Evolutionary conservation across 345 rosid genomes (phyloP), one percentile per base, ranked within the genome.

Genomic region (Arabidopsis suecica): DNA sequence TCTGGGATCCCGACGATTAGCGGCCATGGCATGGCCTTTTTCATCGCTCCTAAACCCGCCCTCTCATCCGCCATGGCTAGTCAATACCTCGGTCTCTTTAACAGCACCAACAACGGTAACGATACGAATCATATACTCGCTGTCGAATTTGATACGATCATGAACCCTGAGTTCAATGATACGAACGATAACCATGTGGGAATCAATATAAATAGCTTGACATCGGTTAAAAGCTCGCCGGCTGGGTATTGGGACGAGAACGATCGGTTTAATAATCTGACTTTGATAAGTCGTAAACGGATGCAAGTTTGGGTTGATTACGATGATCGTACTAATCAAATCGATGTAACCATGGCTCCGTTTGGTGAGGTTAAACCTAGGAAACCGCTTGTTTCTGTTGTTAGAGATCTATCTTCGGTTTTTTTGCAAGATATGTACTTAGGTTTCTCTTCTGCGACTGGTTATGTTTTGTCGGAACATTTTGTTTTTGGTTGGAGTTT

Each of bases 231-330:
- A 2, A 66, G 84, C 22, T 23, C 48, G 11, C 6, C 66, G 0
- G 87, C 87, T 0, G 83, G 74, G 3, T 88, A 83, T 23, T 72
- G 62, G 22, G 71, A 22, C 28, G 16, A 55, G 18, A 38, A 6
- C 1, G 73, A 71, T 7, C 65, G 70, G 7, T 79, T 69, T 73
- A 45, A 44, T 38, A 75, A 83, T 59, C 76, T 91, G 60, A 74
- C 23, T 59, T 83, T 89, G 71, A 83, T 82, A 33, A 78, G 86
- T 49, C 85, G 89, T 3, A 68, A 63, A 16, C 41, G 47, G 38
- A 82, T 86, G 72, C 89, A 84, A 47, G 86, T 83, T 61, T 93
- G 98, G 97, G 64, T 91, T 66, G 91, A 88, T 73, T 93, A 88
- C 65, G 89, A 93, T 76, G 84, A 89, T 0, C 30, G 9, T 34